Percentiles rank a stretch among this genome's conserved stretches.
Conservation (phyloP, 768 basidiomycete species). For the Russula sp. region DNA sequence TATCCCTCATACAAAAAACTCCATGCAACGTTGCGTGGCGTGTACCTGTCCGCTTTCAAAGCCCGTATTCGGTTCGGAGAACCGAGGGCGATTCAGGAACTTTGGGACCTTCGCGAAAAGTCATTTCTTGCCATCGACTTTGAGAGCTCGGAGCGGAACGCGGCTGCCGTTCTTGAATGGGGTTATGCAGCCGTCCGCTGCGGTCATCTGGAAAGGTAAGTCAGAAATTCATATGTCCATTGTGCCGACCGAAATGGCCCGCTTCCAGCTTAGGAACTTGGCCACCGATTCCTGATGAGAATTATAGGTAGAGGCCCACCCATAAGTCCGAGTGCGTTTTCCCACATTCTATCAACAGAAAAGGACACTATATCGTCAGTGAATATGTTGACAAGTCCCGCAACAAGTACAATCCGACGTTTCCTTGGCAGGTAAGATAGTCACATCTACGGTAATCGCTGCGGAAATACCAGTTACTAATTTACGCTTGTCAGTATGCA, state of each 20-base stretch:
- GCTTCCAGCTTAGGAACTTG: slow-evolving; percentile 53
- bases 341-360: slow-evolving; percentile 30
- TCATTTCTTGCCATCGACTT: slow-evolving; percentile 73
- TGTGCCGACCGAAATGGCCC: background rate
- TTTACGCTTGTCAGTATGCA: slow-evolving; percentile 46
- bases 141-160: slow-evolving; percentile 69
- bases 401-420: slow-evolving; percentile 58
- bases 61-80: slow-evolving; percentile 61
- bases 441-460: slow-evolving; percentile 21
- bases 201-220: slow-evolving; percentile 63
- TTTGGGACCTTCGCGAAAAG: slow-evolving; percentile 68
- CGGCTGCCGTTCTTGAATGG: slow-evolving; percentile 66
- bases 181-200: slow-evolving; percentile 78
- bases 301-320: slow-evolving; percentile 53
- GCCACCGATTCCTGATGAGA: slow-evolving; percentile 70
- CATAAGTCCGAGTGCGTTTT: background rate
- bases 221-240: background rate
- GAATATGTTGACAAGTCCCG: slow-evolving; percentile 62
- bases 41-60: slow-evolving; percentile 58
- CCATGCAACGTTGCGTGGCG: slow-evolving; percentile 64
- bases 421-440: slow-evolving; percentile 64
- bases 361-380: slow-evolving; percentile 67
- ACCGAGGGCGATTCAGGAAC: slow-evolving; percentile 51
- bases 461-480: slow-evolving; percentile 8
- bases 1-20: slow-evolving; percentile 63